Base-by-base conservation (phyloP, 805 yeast species). In the Cyberlindnera maritima region DNA sequence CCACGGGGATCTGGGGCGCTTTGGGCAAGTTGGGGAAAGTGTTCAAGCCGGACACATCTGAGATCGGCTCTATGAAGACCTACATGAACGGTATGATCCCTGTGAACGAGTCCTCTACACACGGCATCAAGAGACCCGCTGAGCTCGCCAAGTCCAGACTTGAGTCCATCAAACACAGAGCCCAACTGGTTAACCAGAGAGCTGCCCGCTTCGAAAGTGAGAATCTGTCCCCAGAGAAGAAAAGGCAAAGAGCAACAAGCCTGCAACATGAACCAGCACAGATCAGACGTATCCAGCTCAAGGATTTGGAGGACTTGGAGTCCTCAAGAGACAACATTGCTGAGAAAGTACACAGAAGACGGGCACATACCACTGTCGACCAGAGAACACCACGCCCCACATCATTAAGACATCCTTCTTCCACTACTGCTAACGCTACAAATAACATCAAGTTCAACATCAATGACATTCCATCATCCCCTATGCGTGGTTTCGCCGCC, bases 31-130 rank as follows among this genome's bases (percentile, higher is more conserved):
- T 57, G 32, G 59, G 60, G 1, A 49, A 53, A 32, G 53, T 47
- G 34, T 43, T 57, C 25, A 45, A 48, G 18, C 41, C 47, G 12
- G 55, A 47, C 13, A 49, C 49, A 17, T 23, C 29, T 3, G 63
- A 59, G 40, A 37, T 59, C 20, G 41, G 44, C 1, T 43, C 41
- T 3, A 59, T 59, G 62, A 58, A 55, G 47, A 46, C 17, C 21
- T 58, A 58, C 37, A 55, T 53, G 56, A 45, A 55, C 35, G 57
- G 56, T 0, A 55, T 58, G 60, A 50, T 59, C 12, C 31, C 8
- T 4, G n/a, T 20, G 2, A 34, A 44, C 6, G 28, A n/a, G 8
- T 19, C 14, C 11, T 14, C 41, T 18, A 14, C 36, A 8, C 42
- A 31, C 38, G 49, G 44, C 3, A 28, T 44, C 4, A 52, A 49